Evolutionary conservation across 441 rosid genomes (phyloP).

Genomic region (Melastoma candidum): DNA sequence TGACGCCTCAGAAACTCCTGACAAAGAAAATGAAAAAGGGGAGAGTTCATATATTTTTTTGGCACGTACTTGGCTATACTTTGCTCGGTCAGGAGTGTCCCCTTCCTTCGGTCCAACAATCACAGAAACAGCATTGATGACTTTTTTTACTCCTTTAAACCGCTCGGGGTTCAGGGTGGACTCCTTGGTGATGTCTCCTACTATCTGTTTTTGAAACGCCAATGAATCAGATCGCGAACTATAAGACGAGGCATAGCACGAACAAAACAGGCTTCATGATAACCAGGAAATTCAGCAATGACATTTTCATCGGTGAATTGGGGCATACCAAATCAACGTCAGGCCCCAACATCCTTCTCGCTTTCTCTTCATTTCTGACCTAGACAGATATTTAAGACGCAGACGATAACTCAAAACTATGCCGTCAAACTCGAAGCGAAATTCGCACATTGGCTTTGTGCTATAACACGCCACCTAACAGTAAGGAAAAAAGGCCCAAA

Average conservation of each 20-base stretch:
- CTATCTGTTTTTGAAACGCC: constrained; percentile 32
- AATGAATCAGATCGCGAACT: background rate
- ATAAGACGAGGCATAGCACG: constrained; percentile 6
- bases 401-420: background rate
- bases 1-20: constrained; percentile 12
- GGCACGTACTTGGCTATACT: constrained; percentile 67
- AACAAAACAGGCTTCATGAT: background rate
- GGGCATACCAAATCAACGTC: constrained; percentile 66
- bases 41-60: background rate
- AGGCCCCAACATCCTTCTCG: constrained; percentile 62
- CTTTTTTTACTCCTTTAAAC: constrained; percentile 82
- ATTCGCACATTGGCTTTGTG: too few species aligned
- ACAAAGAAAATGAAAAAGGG: background rate
- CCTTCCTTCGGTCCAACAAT: constrained; percentile 96
- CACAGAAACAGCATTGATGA: constrained; percentile 72
- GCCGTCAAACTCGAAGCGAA: too few species aligned
- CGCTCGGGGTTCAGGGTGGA: constrained; percentile 45
- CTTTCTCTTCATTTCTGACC: constrained; percentile 88
- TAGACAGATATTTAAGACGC: constrained; percentile 14
- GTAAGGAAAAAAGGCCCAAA: constrained; percentile 1
- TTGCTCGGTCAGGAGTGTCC: constrained; percentile 87
- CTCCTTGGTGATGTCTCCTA: constrained; percentile 73
- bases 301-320: background rate
- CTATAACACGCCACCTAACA: background rate
- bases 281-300: background rate